Evolutionary conservation across 2,329 filamentous ascomycete species (phyloP).

Genomic region (Chrysoporthe puriensis): DNA sequence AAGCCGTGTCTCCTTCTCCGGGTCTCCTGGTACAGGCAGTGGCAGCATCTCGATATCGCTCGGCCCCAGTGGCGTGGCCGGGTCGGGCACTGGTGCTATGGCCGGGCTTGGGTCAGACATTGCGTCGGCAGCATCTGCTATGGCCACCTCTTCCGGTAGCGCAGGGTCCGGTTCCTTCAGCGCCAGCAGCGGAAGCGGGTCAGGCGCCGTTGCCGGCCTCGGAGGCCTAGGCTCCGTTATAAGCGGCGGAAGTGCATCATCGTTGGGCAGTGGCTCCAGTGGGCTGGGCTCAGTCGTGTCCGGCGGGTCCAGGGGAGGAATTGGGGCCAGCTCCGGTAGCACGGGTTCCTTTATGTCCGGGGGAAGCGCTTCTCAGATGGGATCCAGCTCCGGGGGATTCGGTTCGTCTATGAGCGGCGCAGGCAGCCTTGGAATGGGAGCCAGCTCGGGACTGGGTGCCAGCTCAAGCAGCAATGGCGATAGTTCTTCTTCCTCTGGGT

Average conservation of each 20-base stretch:
- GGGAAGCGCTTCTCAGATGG: not conserved
- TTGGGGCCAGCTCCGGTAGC: not conserved
- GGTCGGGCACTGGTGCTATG: not conserved
- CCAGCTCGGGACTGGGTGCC: not conserved
- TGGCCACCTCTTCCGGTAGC: not conserved
- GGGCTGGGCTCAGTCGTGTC: not conserved
- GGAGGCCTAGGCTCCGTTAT: not conserved
- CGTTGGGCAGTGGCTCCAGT: not conserved
- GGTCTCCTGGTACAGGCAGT: not conserved
- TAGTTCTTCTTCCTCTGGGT: not conserved
- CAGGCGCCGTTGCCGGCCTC: not conserved
- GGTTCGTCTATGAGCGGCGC: not conserved
- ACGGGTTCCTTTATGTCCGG: not conserved
- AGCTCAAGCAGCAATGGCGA: not conserved
- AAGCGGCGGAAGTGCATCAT: not conserved
- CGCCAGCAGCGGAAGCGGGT: not conserved
- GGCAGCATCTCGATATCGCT: not conserved
- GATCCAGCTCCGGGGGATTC: not conserved
- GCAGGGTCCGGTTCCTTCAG: not conserved
- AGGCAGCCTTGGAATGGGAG: not conserved
- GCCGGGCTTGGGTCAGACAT: not conserved
- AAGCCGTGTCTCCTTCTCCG: not conserved
- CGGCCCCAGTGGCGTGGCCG: not conserved
- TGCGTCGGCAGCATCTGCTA: not conserved
- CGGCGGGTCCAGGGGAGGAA: not conserved